These are phyloP conservation scores for Phanerochaete carnosa DNA, from an alignment of 768 basidiomycete genomes.

Conservation along the genomic window DNA sequence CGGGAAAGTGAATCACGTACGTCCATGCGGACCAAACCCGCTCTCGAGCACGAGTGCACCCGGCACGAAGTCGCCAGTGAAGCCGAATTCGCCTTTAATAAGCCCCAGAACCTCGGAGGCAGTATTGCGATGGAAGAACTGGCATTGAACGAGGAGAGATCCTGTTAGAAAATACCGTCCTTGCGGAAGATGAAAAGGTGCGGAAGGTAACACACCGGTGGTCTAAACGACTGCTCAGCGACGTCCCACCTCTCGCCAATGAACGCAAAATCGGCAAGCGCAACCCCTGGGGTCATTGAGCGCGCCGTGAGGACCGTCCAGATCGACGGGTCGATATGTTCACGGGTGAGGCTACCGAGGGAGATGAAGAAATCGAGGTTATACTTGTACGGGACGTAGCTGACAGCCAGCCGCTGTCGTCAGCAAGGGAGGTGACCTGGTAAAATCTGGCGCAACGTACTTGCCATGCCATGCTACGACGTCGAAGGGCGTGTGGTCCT, in stretches of 20 bases:
- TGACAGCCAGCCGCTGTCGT: too few species aligned
- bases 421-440: neutral
- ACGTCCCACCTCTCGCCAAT: slow-evolving; percentile 67
- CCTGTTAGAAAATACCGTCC: too few species aligned
- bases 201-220: slow-evolving; percentile 47
- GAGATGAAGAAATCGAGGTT: slow-evolving; percentile 58
- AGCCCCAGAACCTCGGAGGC: slow-evolving; percentile 64
- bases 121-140: slow-evolving; percentile 66
- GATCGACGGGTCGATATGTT: slow-evolving; percentile 68
- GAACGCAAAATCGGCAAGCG: slow-evolving; percentile 61
- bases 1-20: too few species aligned
- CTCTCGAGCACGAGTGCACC: slow-evolving; percentile 62
- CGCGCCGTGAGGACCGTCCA: slow-evolving; percentile 67
- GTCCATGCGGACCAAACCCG: slow-evolving; percentile 61
- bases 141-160: neutral
- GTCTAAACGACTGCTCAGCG: slow-evolving; percentile 53
- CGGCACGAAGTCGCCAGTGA: slow-evolving; percentile 60
- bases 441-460: slow-evolving; percentile 30
- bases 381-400: slow-evolving; percentile 68
- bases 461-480: slow-evolving; percentile 72
- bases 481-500: slow-evolving; percentile 68
- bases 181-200: too few species aligned
- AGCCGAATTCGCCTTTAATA: slow-evolving; percentile 58
- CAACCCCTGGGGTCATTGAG: slow-evolving; percentile 54
- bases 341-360: slow-evolving; percentile 62